Evolutionary conservation across 2,329 filamentous ascomycete genomes (phyloP).

Genomic region (Fusarium concolor): DNA sequence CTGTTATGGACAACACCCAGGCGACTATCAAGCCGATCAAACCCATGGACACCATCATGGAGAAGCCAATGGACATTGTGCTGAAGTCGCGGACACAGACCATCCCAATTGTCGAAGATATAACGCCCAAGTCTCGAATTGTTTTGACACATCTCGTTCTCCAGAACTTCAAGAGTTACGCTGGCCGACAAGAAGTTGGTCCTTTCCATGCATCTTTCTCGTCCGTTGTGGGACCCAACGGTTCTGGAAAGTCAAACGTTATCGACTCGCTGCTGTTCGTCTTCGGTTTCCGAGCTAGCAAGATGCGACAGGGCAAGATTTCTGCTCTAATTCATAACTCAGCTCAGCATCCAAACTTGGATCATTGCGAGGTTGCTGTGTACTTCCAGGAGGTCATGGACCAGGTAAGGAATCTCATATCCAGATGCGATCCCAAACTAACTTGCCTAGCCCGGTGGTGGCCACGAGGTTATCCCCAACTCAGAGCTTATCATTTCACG

Average conservation of each 20-base stretch:
- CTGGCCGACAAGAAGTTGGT: slow-evolving; percentile 92
- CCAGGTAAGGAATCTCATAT: slow-evolving; percentile 60
- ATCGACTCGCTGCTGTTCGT: slow-evolving; percentile 98
- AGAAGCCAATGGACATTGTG: slow-evolving; percentile 94
- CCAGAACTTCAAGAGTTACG: slow-evolving; percentile 99
- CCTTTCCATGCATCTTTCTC: slow-evolving; percentile 98
- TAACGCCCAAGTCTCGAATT: slow-evolving; percentile 83
- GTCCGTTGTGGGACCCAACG: slow-evolving; percentile 96
- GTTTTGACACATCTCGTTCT: slow-evolving; percentile 93
- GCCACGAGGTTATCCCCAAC: slow-evolving; percentile 80
- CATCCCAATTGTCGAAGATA: slow-evolving; percentile 76
- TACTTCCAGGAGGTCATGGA: slow-evolving; percentile 97
- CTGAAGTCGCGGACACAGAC: slow-evolving; percentile 83
- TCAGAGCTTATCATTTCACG: slow-evolving; percentile 90
- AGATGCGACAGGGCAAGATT: slow-evolving; percentile 99
- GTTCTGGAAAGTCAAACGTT: slow-evolving; percentile 98
- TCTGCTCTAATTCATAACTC: slow-evolving; percentile 98
- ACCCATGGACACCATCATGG: slow-evolving; percentile 80
- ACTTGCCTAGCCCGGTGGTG: slow-evolving; percentile 71
- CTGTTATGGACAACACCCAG: slow-evolving; percentile 46
- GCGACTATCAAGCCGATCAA: slow-evolving; percentile 75
- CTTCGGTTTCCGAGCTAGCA: slow-evolving; percentile 98
- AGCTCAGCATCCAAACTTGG: slow-evolving; percentile 83
- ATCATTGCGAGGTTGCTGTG: slow-evolving; percentile 94
- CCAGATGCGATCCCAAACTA: slow-evolving; percentile 31